Evolutionary conservation across 1,284 basidiomycete genomes (phyloP).

Genomic region (Heterobasidion annosum): DNA sequence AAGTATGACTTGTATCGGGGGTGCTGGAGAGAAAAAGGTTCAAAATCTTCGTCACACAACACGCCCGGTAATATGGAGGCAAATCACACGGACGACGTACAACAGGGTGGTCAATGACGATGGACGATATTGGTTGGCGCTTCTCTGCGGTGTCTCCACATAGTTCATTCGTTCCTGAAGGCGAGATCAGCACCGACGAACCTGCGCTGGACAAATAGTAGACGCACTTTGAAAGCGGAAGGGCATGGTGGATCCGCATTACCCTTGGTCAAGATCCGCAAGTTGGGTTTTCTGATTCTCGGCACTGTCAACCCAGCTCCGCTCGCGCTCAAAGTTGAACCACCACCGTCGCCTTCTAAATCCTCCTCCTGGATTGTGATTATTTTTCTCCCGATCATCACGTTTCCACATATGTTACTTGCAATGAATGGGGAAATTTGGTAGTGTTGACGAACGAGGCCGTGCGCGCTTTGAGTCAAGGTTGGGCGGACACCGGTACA

Average conservation of each 20-base stretch:
- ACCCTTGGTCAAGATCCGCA: background rate
- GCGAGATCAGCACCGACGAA: background rate
- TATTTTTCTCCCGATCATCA: background rate
- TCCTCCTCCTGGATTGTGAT: background rate
- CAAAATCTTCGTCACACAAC: background rate
- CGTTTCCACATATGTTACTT: too few species aligned
- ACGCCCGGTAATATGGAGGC: background rate
- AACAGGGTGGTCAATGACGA: constrained; percentile 1
- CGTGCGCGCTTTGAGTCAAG: too few species aligned
- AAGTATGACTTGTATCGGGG: constrained; percentile 17
- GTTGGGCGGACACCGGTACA: too few species aligned
- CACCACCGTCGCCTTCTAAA: background rate
- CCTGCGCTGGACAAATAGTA: background rate
- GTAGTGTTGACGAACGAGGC: too few species aligned
- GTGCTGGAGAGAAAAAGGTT: constrained; percentile 8
- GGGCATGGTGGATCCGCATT: background rate
- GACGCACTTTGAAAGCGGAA: background rate
- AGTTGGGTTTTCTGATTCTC: background rate
- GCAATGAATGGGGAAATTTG: too few species aligned
- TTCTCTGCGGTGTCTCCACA: background rate
- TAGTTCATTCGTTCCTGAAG: background rate
- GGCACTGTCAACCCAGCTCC: background rate
- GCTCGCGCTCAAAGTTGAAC: background rate
- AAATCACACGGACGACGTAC: constrained; percentile 1
- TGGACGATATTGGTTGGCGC: background rate